Evolutionary conservation across 2,329 filamentous ascomycete species (phyloP), one percentile per base, ranked within the genome.

Genomic region (Curvularia verruculosa): DNA sequence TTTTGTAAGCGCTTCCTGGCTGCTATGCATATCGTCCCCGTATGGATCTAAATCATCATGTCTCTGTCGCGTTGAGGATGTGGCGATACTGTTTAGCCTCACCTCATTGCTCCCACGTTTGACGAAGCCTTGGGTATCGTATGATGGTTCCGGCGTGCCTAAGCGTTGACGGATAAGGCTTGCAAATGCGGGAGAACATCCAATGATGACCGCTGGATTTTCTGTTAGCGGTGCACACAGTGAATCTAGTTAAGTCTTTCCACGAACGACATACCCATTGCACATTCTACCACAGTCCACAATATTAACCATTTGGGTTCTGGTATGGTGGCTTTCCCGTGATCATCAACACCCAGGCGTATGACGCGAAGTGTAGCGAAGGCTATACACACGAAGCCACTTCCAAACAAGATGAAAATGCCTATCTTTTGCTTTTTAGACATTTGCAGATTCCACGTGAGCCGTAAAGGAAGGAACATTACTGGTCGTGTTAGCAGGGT

Each of bases 391-490:
- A 54, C 1, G 12, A 51, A 52, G 13, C 48, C 53, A 44, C 53
- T 52, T 60, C 66, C 64, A 46, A 69, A 71, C 9, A 69, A 43
- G 5, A 62, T 53, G 23, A 71, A 70, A 39, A 78, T 67, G 3
- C 68, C 72, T 13, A 72, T 21, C 44, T 77, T 77, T 41, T 76
- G 68, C 10, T 54, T 54, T 6, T 49, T 50, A 3, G 73, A 67
- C 63, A 77, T 72, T 21, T 72, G 70, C 1, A 77, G 65, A 15
- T 73, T 73, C 70, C 71, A 77, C 15, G 74, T 76, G 0, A 77
- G 66, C 21, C 68, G 71, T 26, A 76, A 56, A 6, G 75, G 74
- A 7, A 78, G 64, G 12, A 72, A 59, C 70, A 77, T 77, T 41
- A 77, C 74, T 76, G 23, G 5, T 10, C 2, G 5, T 5, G 26